phyloP scores from a whole-genome alignment of 768 basidiomycete species.

The Kwoniella sp. region DNA sequence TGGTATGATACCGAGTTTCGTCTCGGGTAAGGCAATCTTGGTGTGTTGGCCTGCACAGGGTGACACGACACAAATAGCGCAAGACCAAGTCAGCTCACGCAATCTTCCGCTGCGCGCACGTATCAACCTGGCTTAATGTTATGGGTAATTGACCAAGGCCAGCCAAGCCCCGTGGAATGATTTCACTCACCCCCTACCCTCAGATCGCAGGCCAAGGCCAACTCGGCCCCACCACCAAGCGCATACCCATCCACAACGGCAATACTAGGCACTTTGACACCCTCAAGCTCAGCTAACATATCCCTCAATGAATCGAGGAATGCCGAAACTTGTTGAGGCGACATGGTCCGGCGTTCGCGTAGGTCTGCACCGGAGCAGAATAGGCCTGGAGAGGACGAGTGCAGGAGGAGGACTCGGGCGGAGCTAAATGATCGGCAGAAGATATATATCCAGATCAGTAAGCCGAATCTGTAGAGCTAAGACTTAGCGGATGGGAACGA shows the following conservation, averaged over 20 bases:
- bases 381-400: slow-evolving; percentile 71
- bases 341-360: slow-evolving; percentile 80
- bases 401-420: slow-evolving; percentile 77
- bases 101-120: too few relatives aligned
- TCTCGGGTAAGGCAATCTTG: slow-evolving; percentile 89
- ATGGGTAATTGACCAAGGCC: too few relatives aligned
- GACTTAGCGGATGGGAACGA: too few relatives aligned
- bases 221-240: slow-evolving; percentile 86
- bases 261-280: slow-evolving; percentile 82
- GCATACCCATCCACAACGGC: slow-evolving; percentile 87
- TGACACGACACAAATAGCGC: too few relatives aligned
- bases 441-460: too few relatives aligned
- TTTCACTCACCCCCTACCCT: slow-evolving; percentile 73
- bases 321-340: slow-evolving; percentile 68
- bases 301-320: slow-evolving; percentile 77
- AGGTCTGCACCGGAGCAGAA: slow-evolving; percentile 95
- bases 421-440: slow-evolving; percentile 55
- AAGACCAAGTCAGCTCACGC: too few relatives aligned
- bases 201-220: slow-evolving; percentile 85
- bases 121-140: too few relatives aligned
- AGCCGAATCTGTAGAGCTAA: too few relatives aligned
- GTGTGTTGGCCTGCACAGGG: slow-evolving; percentile 55
- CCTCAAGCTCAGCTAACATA: slow-evolving; percentile 74
- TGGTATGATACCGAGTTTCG: slow-evolving; percentile 90
- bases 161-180: too few relatives aligned